Conservation (phyloP, 495 filamentous ascomycete species). For the Penicillium cosmopolitanum region DNA sequence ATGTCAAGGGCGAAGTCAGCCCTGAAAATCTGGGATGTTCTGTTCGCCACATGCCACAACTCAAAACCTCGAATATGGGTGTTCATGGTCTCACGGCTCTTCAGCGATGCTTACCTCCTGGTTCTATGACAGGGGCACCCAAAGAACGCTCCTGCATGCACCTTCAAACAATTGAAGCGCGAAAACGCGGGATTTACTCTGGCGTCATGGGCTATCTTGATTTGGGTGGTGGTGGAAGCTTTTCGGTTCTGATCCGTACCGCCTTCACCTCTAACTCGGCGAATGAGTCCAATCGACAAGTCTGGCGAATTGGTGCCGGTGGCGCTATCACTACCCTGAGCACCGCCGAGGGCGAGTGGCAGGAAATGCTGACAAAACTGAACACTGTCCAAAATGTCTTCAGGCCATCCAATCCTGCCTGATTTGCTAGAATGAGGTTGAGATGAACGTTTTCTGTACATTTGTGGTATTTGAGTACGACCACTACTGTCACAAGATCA, state of each 20-base stretch:
- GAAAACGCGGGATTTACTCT: conserved; percentile 76
- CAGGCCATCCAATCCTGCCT: conserved; percentile 24
- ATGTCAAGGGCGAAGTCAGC: conserved; percentile 72
- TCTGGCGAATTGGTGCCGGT: conserved; percentile 85
- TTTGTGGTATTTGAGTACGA: conserved; percentile 9
- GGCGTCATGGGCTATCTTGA: conserved; percentile 90
- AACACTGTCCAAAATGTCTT: conserved; percentile 63
- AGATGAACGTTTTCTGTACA: neutral
- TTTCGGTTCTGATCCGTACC: conserved; percentile 83
- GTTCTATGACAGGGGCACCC: conserved; percentile 93
- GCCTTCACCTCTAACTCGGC: conserved; percentile 60
- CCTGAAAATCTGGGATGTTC: conserved; percentile 38
- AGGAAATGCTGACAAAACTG: conserved; percentile 89
- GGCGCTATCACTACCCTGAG: conserved; percentile 86
- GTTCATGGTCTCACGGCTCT: conserved; percentile 73
- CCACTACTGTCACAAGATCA: conserved; percentile 11
- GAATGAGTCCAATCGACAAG: conserved; percentile 47
- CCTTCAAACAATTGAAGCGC: conserved; percentile 66
- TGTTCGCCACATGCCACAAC: conserved; percentile 37
- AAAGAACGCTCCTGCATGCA: conserved; percentile 90
- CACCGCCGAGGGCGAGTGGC: conserved; percentile 75
- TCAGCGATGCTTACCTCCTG: conserved; percentile 77
- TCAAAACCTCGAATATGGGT: conserved; percentile 45
- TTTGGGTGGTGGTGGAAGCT: conserved; percentile 81
- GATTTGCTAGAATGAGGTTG: neutral